Conservation (phyloP, 2,329 filamentous ascomycete genomes). For the Anthostomella pinea region DNA sequence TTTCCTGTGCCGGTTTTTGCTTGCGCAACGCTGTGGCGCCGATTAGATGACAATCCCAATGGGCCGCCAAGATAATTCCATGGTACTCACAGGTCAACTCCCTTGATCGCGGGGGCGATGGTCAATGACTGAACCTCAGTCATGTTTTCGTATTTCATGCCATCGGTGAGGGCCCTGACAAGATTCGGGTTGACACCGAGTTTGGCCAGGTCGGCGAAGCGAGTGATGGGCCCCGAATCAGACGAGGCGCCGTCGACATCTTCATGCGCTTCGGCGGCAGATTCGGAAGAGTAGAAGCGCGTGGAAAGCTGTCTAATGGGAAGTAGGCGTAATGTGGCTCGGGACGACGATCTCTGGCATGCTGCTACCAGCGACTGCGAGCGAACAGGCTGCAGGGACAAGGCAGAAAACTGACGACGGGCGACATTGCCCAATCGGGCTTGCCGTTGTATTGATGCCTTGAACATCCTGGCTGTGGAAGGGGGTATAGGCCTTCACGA, state of each 20-base stretch:
- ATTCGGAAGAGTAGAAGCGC: slow-evolving; percentile 24
- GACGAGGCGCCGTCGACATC: slow-evolving; percentile 12
- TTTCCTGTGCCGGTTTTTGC: slow-evolving; percentile 97
- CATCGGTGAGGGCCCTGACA: slow-evolving; percentile 63
- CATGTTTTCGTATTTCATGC: slow-evolving; percentile 80
- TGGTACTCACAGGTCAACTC: slow-evolving; percentile 72
- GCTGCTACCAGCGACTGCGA: slow-evolving; percentile 13
- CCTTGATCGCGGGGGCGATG: slow-evolving; percentile 74
- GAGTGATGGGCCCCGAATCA: slow-evolving; percentile 29
- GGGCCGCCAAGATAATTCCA: not conserved
- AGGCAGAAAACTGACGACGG: slow-evolving; percentile 23
- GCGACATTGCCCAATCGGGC: slow-evolving; percentile 27
- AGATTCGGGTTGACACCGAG: slow-evolving; percentile 61
- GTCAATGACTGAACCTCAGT: slow-evolving; percentile 88
- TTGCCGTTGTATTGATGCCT: slow-evolving; percentile 29
- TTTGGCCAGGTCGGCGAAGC: slow-evolving; percentile 44
- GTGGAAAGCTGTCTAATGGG: slow-evolving; percentile 16
- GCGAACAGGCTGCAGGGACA: slow-evolving; percentile 16
- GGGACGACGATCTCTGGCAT: slow-evolving; percentile 13
- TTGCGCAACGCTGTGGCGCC: slow-evolving; percentile 78
- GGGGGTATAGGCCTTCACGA: slow-evolving; percentile 6
- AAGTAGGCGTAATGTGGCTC: slow-evolving; percentile 7
- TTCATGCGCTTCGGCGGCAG: slow-evolving; percentile 13
- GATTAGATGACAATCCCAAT: too few species aligned
- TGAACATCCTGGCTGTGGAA: slow-evolving; percentile 22